A percentile compares a stretch with the other conserved stretches of the same genome.
phyloP scores from a whole-genome alignment of 345 rosid species.

The Gossypium thurberi region DNA sequence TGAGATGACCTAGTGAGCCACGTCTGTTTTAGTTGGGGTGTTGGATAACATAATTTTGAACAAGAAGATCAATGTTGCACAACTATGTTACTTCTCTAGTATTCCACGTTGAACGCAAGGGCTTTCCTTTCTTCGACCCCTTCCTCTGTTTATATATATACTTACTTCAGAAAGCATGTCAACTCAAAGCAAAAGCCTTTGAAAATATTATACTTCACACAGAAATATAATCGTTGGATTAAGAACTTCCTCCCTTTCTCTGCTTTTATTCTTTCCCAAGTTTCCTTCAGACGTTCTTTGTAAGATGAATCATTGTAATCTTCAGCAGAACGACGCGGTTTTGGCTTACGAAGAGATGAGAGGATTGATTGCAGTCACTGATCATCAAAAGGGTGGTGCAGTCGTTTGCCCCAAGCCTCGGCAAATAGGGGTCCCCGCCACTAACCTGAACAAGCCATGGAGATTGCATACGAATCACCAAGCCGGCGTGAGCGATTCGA shows the following conservation, averaged over 20 bases:
- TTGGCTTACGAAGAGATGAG: constrained; percentile 44
- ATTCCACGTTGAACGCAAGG: background rate
- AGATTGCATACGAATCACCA: constrained; percentile 55
- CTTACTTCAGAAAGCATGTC: background rate
- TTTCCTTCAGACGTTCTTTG: background rate
- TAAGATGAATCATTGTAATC: constrained; percentile 65
- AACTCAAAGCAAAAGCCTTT: too few species aligned
- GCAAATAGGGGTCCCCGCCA: constrained; percentile 41
- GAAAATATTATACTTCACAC: too few species aligned
- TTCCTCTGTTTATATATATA: background rate
- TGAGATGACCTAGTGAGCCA: background rate
- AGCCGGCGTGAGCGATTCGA: constrained; percentile 47
- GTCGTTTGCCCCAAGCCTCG: constrained; percentile 87
- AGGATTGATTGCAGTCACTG: constrained; percentile 38
- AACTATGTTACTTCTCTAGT: background rate
- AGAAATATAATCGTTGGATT: too few species aligned
- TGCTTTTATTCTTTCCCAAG: too few species aligned
- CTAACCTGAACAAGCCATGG: constrained; percentile 32
- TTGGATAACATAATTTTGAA: background rate
- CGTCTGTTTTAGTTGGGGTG: background rate
- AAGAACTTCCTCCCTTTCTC: too few species aligned
- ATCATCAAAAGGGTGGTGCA: constrained; percentile 47
- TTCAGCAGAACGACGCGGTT: constrained; percentile 77
- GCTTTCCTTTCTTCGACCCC: background rate
- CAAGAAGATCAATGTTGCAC: background rate